phyloP scores from a whole-genome alignment of 2,329 filamentous ascomycete species.

The Cyphellophora europaea region DNA sequence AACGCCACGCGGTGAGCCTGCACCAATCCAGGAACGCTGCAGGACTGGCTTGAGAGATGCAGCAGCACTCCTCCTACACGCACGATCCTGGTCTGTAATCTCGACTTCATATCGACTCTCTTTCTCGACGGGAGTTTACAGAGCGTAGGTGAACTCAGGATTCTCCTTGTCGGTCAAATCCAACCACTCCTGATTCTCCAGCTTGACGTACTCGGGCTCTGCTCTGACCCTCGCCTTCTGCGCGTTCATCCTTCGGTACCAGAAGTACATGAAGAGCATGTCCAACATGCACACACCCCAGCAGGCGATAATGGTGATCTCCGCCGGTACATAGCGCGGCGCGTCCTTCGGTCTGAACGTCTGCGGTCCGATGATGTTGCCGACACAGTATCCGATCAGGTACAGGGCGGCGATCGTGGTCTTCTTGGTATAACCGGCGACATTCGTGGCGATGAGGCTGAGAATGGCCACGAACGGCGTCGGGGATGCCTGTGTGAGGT shows the following conservation, averaged over 20 bases:
- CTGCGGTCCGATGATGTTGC: conserved; percentile 45
- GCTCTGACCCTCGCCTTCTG: conserved; percentile 46
- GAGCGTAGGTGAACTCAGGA: conserved; percentile 51
- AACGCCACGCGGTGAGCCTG: too few species aligned
- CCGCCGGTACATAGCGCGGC: conserved; percentile 40
- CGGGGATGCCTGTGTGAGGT: conserved; percentile 51
- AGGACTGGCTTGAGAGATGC: too few species aligned
- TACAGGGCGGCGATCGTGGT: conserved; percentile 42
- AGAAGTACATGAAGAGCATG: conserved; percentile 52
- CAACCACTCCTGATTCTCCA: conserved; percentile 56
- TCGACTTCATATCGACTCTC: too few species aligned
- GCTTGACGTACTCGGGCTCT: conserved; percentile 45
- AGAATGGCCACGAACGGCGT: conserved; percentile 57
- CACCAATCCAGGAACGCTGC: too few species aligned
- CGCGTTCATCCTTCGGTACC: conserved; percentile 48
- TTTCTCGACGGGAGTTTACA: too few species aligned
- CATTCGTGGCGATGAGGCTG: conserved; percentile 48
- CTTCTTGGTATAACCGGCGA: conserved; percentile 45
- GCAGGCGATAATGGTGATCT: conserved; percentile 54
- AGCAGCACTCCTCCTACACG: too few species aligned
- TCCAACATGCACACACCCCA: conserved; percentile 40
- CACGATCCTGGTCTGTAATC: too few species aligned
- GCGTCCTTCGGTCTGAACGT: conserved; percentile 2
- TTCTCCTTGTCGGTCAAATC: conserved; percentile 60
- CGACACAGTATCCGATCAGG: conserved; percentile 38